These are phyloP conservation scores for Aspergillus udagawae DNA, from an alignment of 2,329 filamentous ascomycete species.

Conservation along the genomic window DNA sequence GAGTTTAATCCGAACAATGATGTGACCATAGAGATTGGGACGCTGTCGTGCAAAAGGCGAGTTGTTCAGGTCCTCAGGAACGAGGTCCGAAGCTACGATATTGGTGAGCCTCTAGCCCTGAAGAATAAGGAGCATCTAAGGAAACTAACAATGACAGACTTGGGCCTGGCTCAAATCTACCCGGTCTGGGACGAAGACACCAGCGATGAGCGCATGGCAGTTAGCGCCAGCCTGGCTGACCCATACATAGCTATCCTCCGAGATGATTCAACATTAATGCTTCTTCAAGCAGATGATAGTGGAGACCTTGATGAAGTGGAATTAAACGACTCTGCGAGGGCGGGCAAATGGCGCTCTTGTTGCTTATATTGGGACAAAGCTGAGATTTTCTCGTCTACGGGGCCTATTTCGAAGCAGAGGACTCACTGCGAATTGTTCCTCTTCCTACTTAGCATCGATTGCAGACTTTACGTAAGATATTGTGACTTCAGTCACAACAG, in stretches of 20 bases:
- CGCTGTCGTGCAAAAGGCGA: conserved; percentile 72
- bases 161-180: conserved; percentile 84
- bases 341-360: conserved; percentile 74
- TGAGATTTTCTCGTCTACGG: conserved; percentile 49
- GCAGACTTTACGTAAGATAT: conserved; percentile 65
- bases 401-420: conserved; percentile 13
- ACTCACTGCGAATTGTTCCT: conserved; percentile 57
- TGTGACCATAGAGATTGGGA: conserved; percentile 78
- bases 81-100: conserved; percentile 87
- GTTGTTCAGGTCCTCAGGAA: conserved; percentile 84
- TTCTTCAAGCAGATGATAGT: conserved; percentile 74
- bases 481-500: background rate
- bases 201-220: conserved; percentile 67
- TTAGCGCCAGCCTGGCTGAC: conserved; percentile 79
- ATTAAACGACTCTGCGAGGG: conserved; percentile 54
- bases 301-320: conserved; percentile 83
- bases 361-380: conserved; percentile 72
- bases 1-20: conserved; percentile 92
- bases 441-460: conserved; percentile 73
- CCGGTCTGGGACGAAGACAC: conserved; percentile 90
- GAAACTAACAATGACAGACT: conserved; percentile 51
- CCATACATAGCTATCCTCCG: conserved; percentile 79
- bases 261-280: conserved; percentile 74
- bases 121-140: background rate
- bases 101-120: conserved; percentile 55